phyloP scores from a whole-genome alignment of 345 rosid genomes.

The Aegle marmelos region DNA sequence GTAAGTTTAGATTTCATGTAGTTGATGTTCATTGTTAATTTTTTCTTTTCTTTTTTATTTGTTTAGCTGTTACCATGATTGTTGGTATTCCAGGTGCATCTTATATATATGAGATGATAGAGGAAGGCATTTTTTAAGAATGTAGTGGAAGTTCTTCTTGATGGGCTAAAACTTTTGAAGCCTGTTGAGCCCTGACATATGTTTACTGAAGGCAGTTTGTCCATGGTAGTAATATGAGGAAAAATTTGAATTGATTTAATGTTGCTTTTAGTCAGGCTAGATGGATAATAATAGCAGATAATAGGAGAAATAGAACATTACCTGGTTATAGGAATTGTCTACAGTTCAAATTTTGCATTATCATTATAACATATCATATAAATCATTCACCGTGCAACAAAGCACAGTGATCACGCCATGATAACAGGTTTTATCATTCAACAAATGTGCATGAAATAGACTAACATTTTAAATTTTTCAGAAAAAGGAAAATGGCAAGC shows the following conservation, averaged over 20 bases:
- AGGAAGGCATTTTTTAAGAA: background rate
- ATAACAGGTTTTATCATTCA: too few relatives aligned
- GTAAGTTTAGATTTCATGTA: slow-evolving; percentile 35
- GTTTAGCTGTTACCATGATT: background rate
- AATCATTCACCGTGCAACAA: background rate
- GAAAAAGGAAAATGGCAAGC: slow-evolving; percentile 81
- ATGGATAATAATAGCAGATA: background rate
- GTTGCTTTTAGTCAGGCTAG: background rate
- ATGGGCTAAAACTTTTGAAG: background rate
- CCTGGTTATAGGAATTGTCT: too few relatives aligned
- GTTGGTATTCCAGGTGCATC: background rate
- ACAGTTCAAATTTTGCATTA: background rate
- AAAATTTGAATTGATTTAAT: background rate
- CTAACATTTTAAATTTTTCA: slow-evolving; percentile 26
- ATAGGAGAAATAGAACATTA: background rate
- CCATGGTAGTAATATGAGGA: background rate
- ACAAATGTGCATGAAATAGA: background rate
- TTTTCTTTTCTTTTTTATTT: background rate
- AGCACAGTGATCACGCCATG: background rate
- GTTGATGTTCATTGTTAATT: slow-evolving; percentile 2
- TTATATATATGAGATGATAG: background rate
- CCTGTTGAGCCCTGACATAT: background rate
- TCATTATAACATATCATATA: background rate
- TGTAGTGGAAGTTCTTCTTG: background rate
- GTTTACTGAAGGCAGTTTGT: background rate